phyloP scores from a whole-genome alignment of 495 filamentous ascomycete genomes.

The Xylaria palmicola region DNA sequence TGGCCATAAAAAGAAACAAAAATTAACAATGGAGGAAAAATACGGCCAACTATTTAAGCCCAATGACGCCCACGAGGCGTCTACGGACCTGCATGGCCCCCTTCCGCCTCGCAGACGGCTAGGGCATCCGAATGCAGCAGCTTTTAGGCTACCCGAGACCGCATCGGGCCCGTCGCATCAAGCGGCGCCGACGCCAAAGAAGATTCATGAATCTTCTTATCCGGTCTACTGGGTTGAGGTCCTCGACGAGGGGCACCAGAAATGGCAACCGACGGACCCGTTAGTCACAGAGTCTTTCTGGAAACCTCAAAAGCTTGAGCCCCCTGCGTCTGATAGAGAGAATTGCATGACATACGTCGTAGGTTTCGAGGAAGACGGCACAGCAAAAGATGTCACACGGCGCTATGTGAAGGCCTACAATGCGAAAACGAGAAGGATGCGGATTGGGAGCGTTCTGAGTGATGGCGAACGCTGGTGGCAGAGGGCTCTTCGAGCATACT shows the following conservation, averaged over 20 bases:
- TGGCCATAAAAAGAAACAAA: conserved; percentile 33
- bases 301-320: conserved; percentile 72
- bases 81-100: conserved; percentile 15
- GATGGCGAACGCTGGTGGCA: conserved; percentile 74
- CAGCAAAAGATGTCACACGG: conserved; percentile 75
- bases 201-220: conserved; percentile 61
- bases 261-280: conserved; percentile 88
- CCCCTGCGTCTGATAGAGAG: conserved; percentile 67
- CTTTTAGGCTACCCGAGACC: conserved; percentile 34
- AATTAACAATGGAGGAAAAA: conserved; percentile 28
- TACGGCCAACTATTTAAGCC: conserved; percentile 34
- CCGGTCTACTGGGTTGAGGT: conserved; percentile 95
- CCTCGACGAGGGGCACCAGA: conserved; percentile 77
- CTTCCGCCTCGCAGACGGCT: conserved; percentile 35
- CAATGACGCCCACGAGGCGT: conserved; percentile 21
- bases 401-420: conserved; percentile 81
- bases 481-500: conserved; percentile 58
- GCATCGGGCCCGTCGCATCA: conserved; percentile 24
- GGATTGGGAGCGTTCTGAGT: conserved; percentile 64
- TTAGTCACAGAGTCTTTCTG: conserved; percentile 74
- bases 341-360: conserved; percentile 82
- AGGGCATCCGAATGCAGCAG: conserved; percentile 43
- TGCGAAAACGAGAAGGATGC: conserved; percentile 75
- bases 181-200: conserved; percentile 31
- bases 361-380: conserved; percentile 74